A percentile compares a stretch with the other conserved stretches of the same genome.
These are phyloP conservation scores for Capronia coronata DNA, from an alignment of 2,329 filamentous ascomycete species.

Conservation along the genomic window DNA sequence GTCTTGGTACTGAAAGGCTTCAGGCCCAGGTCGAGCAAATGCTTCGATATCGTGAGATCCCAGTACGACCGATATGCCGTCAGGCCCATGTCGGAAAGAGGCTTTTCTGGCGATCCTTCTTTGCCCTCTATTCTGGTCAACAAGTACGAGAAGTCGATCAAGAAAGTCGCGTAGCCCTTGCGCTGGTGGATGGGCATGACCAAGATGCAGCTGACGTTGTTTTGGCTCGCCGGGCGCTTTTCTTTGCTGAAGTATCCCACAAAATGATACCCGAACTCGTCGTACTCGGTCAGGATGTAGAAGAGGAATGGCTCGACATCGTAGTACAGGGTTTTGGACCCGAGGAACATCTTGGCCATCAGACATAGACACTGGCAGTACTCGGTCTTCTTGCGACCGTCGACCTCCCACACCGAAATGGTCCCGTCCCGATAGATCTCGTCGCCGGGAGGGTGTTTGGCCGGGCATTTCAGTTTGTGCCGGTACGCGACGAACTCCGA, in stretches of 20 bases:
- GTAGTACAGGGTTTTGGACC: conserved; percentile 98
- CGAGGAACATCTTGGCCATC: conserved; percentile 90
- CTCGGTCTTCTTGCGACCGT: conserved; percentile 84
- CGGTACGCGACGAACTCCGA: conserved; percentile 97
- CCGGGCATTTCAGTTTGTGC: conserved; percentile 93
- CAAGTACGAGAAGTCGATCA: conserved; percentile 98
- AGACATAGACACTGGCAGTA: conserved; percentile 96
- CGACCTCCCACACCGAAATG: conserved; percentile 95
- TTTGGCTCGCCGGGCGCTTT: conserved; percentile 86
- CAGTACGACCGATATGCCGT: conserved; percentile 98
- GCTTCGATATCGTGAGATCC: conserved; percentile 80
- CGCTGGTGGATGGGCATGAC: conserved; percentile 94
- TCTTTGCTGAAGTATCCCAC: conserved; percentile 99
- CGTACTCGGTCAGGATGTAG: conserved; percentile 90
- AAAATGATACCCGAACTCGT: conserved; percentile 84
- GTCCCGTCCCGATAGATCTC: conserved; percentile 95
- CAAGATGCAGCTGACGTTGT: conserved; percentile 96
- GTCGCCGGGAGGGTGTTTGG: conserved; percentile 93
- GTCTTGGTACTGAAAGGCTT: conserved; percentile 53
- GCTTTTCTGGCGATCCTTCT: conserved; percentile 93
- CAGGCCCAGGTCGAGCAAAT: conserved; percentile 57
- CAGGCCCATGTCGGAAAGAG: conserved; percentile 92
- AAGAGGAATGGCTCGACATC: conserved; percentile 99
- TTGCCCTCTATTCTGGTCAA: conserved; percentile 88
- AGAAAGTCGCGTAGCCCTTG: conserved; percentile 90